Base-by-base conservation (phyloP, 2,329 filamentous ascomycete species). In the Phialemonium atrogriseum region DNA sequence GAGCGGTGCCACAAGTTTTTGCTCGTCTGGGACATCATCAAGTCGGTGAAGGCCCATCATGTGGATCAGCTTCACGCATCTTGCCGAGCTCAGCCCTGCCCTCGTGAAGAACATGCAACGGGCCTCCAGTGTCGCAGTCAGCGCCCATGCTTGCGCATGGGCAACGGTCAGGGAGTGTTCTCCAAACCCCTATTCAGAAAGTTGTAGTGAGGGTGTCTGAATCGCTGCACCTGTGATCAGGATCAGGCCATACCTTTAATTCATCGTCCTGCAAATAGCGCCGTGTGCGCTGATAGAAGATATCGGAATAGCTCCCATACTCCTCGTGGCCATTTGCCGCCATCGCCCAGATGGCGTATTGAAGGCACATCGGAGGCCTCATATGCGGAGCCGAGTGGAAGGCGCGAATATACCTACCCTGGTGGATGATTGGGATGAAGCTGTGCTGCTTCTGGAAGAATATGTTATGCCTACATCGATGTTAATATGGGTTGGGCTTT, bases 311-410 rank as follows among this genome's bases (percentile, higher is more conserved):
- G 7, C 63, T 60, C 7, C 70, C 64, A 48, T 93, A 93, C 48
- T 85, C 85, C 24, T 83, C 70, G 19, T 79, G 74, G 2, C 79
- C 66, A 10, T 75, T 72, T 5, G 86, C 77, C 7, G 84, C 84
- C 45, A 84, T 63, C n/a, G 79, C 73, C 86, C 87, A 94, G 52
- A 95, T 84, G 15, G 79, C 80, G 55, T 95, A 95, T 47, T 88
- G 74, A 24, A 95, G 60, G 47, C 77, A 84, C 49, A 93, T 75
- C 1, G 88, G 84, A 3, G 89, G 88, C 35, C 84, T 79, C 66
- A 80, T 75, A 35, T 83, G 71, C 2, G 84, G 77, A 3, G 79
- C 68, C 3, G 65, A 66, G 47, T 88, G 80, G 57, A 91, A 80
- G 4, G 81, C 72, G 18, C 82, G 76, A 37, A 82, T 63, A 50